A percentile compares a stretch with the other conserved stretches of the same genome.
These are phyloP conservation scores for Scheffersomyces segobiensis DNA, from an alignment of 1,139 yeast species.

Conservation along the genomic window DNA sequence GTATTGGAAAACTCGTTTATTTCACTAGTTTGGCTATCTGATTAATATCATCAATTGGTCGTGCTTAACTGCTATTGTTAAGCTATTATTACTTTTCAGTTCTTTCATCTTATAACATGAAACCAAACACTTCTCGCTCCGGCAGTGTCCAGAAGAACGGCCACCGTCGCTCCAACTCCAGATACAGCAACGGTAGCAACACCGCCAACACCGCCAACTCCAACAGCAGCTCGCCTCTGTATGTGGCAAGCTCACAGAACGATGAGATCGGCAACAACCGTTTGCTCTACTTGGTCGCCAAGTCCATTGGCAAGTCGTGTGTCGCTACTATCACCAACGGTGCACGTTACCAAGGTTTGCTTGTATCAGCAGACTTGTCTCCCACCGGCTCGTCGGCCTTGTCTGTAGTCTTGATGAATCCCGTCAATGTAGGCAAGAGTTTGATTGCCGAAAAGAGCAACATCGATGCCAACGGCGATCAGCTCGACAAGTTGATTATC, in stretches of 20 bases:
- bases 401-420: conserved; percentile 56
- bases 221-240: conserved; percentile 1
- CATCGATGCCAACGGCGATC: conserved; percentile 26
- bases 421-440: conserved; percentile 31
- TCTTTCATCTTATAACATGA: neutral
- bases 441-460: conserved; percentile 35
- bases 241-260: neutral
- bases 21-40: neutral
- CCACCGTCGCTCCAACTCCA: conserved; percentile 30
- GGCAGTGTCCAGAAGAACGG: conserved; percentile 20
- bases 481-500: conserved; percentile 51
- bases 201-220: conserved; percentile 12
- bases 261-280: neutral
- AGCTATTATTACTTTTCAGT: neutral
- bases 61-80: neutral
- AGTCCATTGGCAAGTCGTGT: conserved; percentile 57
- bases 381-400: conserved; percentile 27
- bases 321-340: conserved; percentile 66
- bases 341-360: conserved; percentile 57
- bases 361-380: conserved; percentile 36
- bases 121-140: conserved; percentile 10
- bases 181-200: conserved; percentile 11
- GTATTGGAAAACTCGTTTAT: neutral
- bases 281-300: conserved; percentile 23
- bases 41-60: neutral